Evolutionary conservation across 805 yeast genomes (phyloP).

Genomic region (Schwanniomyces vanrijiae): DNA sequence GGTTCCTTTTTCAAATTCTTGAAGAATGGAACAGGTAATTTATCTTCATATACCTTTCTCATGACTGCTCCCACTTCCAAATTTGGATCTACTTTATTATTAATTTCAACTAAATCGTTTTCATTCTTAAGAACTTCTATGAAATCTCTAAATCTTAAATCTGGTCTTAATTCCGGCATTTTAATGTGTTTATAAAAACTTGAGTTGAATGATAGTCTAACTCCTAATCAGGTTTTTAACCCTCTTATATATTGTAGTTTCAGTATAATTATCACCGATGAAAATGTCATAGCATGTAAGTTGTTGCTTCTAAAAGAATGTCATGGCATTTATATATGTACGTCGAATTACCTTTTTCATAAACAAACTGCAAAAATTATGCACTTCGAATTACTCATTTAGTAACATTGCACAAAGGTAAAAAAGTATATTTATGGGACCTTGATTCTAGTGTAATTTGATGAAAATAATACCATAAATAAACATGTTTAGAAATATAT

Average conservation of each 20-base stretch:
- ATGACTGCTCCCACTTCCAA: constrained; percentile 26
- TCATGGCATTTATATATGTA: background rate
- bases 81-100: constrained; percentile 20
- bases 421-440: background rate
- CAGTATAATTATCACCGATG: background rate
- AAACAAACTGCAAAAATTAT: background rate
- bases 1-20: constrained; percentile 13
- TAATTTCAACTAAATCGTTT: constrained; percentile 20
- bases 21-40: constrained; percentile 21
- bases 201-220: background rate
- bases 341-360: background rate
- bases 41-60: constrained; percentile 21
- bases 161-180: constrained; percentile 13
- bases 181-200: background rate
- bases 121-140: constrained; percentile 18
- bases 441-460: background rate
- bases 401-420: background rate
- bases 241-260: background rate
- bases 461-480: background rate
- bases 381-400: background rate
- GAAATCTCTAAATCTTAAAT: constrained; percentile 21
- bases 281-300: background rate
- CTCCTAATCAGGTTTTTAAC: background rate
- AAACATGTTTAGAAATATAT: background rate
- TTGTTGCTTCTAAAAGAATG: background rate